Conservation (phyloP, 164 flowering plant genomes). For the Magnolia officinalis region DNA sequence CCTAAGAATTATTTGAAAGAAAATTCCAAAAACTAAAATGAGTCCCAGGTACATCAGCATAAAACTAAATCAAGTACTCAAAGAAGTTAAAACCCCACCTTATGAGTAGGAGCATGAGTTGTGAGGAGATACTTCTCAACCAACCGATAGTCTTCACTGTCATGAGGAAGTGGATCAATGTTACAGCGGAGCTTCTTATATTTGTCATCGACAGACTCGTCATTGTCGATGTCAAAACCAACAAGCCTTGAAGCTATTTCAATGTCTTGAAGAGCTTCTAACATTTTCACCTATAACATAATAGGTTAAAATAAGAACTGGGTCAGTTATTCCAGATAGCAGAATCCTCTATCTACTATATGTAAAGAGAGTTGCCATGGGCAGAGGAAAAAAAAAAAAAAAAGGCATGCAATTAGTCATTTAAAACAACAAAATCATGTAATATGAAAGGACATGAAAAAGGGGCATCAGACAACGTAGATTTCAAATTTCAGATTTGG, state of each 20-base stretch:
- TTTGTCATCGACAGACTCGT: conserved; percentile 81
- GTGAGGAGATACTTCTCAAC: conserved; percentile 79
- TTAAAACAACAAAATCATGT: background rate
- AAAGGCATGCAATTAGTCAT: background rate
- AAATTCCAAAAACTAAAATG: conserved; percentile 4
- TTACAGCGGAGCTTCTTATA: conserved; percentile 71
- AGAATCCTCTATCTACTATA: background rate
- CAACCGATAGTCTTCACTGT: conserved; percentile 70
- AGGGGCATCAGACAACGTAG: too few relatives aligned
- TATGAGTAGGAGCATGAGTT: conserved; percentile 96
- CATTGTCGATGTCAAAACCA: conserved; percentile 75
- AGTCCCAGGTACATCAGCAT: background rate
- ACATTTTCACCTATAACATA: conserved; percentile 74
- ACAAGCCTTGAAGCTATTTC: conserved; percentile 94
- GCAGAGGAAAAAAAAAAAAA: background rate
- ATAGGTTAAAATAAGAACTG: background rate
- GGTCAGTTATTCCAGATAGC: background rate
- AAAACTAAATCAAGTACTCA: background rate
- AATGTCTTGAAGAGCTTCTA: conserved; percentile 94
- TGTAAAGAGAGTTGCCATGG: background rate
- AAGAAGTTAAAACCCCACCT: conserved; percentile 34
- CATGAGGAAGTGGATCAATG: conserved; percentile 65
- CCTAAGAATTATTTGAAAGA: conserved; percentile 36
- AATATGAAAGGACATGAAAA: too few relatives aligned
- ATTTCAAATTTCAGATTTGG: too few relatives aligned